phyloP scores from a whole-genome alignment of 305 asterid species.

The Fraxinus sp. region DNA sequence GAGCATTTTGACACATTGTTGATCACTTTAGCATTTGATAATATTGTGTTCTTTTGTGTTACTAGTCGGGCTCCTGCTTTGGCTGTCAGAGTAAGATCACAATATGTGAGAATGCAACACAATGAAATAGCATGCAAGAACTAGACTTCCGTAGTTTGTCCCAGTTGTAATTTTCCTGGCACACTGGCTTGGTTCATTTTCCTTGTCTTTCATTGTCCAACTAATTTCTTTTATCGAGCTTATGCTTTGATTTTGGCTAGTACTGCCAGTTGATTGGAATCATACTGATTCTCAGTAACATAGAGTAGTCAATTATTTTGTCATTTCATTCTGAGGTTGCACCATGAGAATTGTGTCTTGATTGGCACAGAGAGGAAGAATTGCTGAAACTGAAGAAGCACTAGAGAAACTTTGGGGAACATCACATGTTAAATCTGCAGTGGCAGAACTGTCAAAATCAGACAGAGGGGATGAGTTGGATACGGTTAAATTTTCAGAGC shows the following conservation, averaged over 20 bases:
- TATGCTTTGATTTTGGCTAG: slow-evolving; percentile 5
- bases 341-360: neutral
- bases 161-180: neutral
- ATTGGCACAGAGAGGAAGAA: slow-evolving; percentile 64
- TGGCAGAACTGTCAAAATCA: slow-evolving; percentile 70
- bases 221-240: neutral
- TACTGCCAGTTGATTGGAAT: slow-evolving; percentile 13
- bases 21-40: neutral
- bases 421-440: slow-evolving; percentile 65
- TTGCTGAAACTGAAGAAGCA: slow-evolving; percentile 71
- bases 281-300: neutral
- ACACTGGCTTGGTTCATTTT: neutral
- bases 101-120: neutral
- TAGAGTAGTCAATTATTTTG: slow-evolving; percentile 1
- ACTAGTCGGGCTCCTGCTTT: neutral
- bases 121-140: neutral
- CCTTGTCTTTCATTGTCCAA: neutral
- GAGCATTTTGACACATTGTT: neutral
- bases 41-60: neutral
- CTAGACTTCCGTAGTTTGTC: neutral
- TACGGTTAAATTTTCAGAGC: slow-evolving; percentile 58
- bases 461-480: slow-evolving; percentile 68
- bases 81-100: neutral
- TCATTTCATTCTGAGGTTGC: slow-evolving; percentile 8
- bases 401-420: slow-evolving; percentile 82